Conservation (phyloP, 768 basidiomycete species). For the Hygrocybe coccinea region DNA sequence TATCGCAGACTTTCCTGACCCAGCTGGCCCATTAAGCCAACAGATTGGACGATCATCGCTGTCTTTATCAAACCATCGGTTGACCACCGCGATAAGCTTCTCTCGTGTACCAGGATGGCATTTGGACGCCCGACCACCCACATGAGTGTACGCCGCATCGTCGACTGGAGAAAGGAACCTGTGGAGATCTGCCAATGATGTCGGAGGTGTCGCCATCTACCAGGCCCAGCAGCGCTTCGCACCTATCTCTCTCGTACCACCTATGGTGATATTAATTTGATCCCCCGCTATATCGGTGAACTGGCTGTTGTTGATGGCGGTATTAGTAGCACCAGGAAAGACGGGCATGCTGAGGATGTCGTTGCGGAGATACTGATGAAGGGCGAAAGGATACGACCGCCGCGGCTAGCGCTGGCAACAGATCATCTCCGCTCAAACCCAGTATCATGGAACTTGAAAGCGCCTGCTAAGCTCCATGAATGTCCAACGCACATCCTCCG, state of each 20-base stretch:
- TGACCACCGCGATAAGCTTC: not conserved
- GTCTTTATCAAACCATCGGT: conserved; percentile 3
- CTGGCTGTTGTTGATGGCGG: too few species aligned
- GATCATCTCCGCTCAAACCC: too few species aligned
- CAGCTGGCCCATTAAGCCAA: conserved; percentile 19
- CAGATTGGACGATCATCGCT: not conserved
- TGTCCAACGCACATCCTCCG: too few species aligned
- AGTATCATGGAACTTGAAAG: too few species aligned
- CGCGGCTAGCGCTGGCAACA: too few species aligned
- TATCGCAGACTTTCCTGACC: conserved; percentile 18
- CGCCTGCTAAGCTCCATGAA: too few species aligned
- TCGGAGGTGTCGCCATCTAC: not conserved
- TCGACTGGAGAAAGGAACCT: not conserved
- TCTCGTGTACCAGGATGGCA: conserved; percentile 16
- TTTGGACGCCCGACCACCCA: conserved; percentile 1
- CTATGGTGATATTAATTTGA: not conserved
- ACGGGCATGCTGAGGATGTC: too few species aligned
- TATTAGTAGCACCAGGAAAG: too few species aligned
- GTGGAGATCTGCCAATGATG: not conserved
- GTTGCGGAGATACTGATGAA: too few species aligned
- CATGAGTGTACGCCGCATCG: not conserved
- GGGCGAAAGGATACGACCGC: too few species aligned
- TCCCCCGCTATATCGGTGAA: not conserved
- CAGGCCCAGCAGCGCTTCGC: not conserved
- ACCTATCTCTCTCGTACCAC: too few species aligned